A percentile compares a stretch with the other conserved stretches of the same genome.
Evolutionary conservation across 2,329 filamentous ascomycete genomes (phyloP).

Genomic region (Ceratocystis papillata): DNA sequence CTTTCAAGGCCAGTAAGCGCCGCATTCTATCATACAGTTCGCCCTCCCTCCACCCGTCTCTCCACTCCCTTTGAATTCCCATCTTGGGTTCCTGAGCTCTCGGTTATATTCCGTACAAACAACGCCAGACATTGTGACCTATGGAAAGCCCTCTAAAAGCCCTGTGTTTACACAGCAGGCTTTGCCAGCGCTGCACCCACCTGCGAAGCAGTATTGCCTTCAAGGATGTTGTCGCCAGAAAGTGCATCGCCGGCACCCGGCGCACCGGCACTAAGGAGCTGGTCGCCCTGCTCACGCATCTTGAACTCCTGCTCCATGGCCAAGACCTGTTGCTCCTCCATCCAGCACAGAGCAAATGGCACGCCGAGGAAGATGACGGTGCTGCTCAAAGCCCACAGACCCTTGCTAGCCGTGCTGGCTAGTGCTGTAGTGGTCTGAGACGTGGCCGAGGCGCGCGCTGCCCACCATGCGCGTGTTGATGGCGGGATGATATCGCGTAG

Average conservation of each 20-base stretch:
- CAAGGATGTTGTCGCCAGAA: constrained; percentile 30
- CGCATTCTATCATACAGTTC: constrained; percentile 6
- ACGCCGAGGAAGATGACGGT: constrained; percentile 82
- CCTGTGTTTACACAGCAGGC: constrained; percentile 39
- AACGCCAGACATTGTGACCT: neutral
- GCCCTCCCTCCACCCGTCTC: neutral
- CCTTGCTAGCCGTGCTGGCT: constrained; percentile 66
- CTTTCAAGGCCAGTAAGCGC: constrained; percentile 5
- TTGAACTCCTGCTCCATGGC: constrained; percentile 97
- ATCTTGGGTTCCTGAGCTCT: neutral
- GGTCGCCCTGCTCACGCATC: constrained; percentile 84
- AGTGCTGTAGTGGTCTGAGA: constrained; percentile 40
- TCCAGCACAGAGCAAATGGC: constrained; percentile 83
- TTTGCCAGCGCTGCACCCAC: constrained; percentile 42
- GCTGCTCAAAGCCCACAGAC: constrained; percentile 82
- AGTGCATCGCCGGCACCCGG: neutral
- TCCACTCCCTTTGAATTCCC: too few species aligned
- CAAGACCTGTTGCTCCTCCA: constrained; percentile 90
- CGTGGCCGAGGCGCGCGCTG: constrained; percentile 49
- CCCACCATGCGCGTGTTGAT: constrained; percentile 57
- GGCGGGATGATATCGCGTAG: constrained; percentile 68
- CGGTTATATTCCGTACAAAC: neutral
- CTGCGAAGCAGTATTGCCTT: constrained; percentile 37
- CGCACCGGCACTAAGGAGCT: constrained; percentile 47
- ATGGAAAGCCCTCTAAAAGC: too few species aligned